Conservation (phyloP, 2,329 filamentous ascomycete genomes). For the Claviceps pusilla region DNA sequence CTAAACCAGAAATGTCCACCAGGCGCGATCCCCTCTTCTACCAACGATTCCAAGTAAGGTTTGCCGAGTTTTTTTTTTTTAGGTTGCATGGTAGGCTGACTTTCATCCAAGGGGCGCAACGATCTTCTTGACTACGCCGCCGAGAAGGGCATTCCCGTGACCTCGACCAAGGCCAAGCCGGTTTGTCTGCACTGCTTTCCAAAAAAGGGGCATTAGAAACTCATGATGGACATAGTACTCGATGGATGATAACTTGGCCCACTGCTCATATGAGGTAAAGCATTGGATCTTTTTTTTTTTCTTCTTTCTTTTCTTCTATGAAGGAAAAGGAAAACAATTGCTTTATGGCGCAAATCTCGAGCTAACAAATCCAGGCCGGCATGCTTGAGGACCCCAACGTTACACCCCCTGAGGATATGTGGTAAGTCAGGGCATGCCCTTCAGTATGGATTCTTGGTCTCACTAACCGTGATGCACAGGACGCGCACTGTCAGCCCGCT, state of each 20-base stretch:
- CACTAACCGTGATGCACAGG: neutral
- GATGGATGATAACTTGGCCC: conserved; percentile 4
- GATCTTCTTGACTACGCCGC: conserved; percentile 2
- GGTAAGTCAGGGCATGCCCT: neutral
- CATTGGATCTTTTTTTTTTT: neutral
- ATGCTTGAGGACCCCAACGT: conserved; percentile 1
- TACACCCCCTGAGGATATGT: neutral
- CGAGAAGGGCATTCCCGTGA: conserved; percentile 2
- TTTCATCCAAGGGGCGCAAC: neutral
- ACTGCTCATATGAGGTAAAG: conserved; percentile 1
- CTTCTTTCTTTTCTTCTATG: no score
- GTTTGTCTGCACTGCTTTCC: neutral
- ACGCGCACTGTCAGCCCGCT: conserved; percentile 1
- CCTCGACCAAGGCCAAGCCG: conserved; percentile 1
- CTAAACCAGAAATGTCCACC: neutral
- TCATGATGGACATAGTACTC: neutral
- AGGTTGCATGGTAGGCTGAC: neutral
- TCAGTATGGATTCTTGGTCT: neutral
- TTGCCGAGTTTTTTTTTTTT: neutral
- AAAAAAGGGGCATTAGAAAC: neutral
- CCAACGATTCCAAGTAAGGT: neutral
- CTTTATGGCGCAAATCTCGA: no score
- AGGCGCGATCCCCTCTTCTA: conserved; percentile 2
- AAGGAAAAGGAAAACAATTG: no score
- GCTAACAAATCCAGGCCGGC: conserved; percentile 1